phyloP scores from a whole-genome alignment of 345 rosid genomes.

The Cardamine occulta region DNA sequence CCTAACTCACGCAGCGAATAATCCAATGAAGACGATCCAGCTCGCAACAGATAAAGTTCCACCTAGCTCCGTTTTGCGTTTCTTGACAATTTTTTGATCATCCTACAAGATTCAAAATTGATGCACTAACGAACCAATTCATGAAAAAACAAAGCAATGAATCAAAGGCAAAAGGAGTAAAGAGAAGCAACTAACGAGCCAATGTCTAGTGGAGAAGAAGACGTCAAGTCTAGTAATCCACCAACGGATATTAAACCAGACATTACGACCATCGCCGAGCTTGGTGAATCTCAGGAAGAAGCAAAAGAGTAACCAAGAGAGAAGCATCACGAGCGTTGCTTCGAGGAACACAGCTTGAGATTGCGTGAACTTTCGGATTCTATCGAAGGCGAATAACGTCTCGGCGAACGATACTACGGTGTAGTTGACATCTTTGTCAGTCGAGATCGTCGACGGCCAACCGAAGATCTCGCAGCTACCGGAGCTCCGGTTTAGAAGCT shows the following conservation, averaged over 20 bases:
- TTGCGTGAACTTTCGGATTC: conserved; percentile 75
- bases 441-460: conserved; percentile 47
- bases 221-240: conserved; percentile 90
- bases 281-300: conserved; percentile 70
- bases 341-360: conserved; percentile 95
- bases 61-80: conserved; percentile 94
- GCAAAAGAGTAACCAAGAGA: conserved; percentile 79
- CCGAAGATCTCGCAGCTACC: conserved; percentile 55
- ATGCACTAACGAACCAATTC: background rate
- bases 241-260: conserved; percentile 87
- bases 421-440: conserved; percentile 59
- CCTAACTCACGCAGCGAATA: conserved; percentile 87
- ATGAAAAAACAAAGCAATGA: background rate
- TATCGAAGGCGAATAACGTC: conserved; percentile 70
- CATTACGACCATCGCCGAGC: conserved; percentile 68
- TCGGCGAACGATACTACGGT: conserved; percentile 57
- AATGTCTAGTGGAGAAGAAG: conserved; percentile 91
- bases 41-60: conserved; percentile 93
- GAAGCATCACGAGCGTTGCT: conserved; percentile 72
- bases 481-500: conserved; percentile 54
- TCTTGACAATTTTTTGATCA: conserved; percentile 74
- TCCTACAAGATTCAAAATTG: conserved; percentile 53
- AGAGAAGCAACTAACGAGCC: conserved; percentile 66
- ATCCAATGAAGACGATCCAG: conserved; percentile 89
- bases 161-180: background rate